Evolutionary conservation across 2,329 filamentous ascomycete species (phyloP).

Genomic region (Calonectria multiphialidica): DNA sequence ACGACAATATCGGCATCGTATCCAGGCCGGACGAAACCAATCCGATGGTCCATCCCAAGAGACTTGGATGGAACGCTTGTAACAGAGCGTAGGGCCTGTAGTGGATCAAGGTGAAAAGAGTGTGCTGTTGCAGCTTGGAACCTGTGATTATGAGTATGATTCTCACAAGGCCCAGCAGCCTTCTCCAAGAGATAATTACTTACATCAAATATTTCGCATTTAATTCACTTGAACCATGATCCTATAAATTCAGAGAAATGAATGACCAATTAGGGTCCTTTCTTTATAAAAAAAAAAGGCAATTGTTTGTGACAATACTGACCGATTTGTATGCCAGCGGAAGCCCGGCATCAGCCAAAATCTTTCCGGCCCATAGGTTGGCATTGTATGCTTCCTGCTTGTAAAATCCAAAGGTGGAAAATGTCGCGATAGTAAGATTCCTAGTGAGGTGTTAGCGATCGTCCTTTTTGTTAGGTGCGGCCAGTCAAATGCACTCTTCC

Average conservation of each 20-base stretch:
- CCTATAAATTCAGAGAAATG: not conserved
- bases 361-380: slow-evolving; percentile 54
- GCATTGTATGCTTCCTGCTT: slow-evolving; percentile 57
- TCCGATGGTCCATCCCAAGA: slow-evolving; percentile 55
- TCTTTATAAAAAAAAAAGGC: not conserved
- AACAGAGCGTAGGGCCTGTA: slow-evolving; percentile 39
- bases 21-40: slow-evolving; percentile 57
- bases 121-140: slow-evolving; percentile 1
- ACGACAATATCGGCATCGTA: slow-evolving; percentile 64
- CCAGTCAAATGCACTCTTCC: not conserved
- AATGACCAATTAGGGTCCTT: not conserved
- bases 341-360: slow-evolving; percentile 54
- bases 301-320: not conserved
- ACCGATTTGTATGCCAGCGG: slow-evolving; percentile 55
- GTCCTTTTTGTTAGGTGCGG: not conserved
- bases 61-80: slow-evolving; percentile 60
- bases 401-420: slow-evolving; percentile 55
- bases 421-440: slow-evolving; percentile 57
- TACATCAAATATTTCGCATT: slow-evolving; percentile 11
- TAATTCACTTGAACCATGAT: not conserved
- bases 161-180: too few species aligned
- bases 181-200: not conserved
- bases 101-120: not conserved
- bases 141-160: not conserved
- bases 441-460: slow-evolving; percentile 46